Evolutionary conservation across 768 basidiomycete species (phyloP).

Genomic region (Amanita inopinata): DNA sequence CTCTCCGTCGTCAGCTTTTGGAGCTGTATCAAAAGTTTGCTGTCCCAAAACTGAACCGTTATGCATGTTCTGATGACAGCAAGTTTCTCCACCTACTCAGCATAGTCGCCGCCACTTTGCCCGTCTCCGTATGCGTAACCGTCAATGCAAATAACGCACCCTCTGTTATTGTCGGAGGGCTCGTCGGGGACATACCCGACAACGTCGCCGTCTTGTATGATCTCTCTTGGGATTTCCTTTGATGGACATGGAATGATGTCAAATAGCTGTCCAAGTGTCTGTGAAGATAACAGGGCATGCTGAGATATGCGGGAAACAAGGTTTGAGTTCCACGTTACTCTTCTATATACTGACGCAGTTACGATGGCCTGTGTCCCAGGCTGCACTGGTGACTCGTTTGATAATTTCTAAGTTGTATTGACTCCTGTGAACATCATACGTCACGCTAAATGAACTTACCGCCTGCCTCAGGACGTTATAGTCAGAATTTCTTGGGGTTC

Average conservation of each 20-base stretch:
- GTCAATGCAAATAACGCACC: conserved; percentile 54
- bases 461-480: conserved; percentile 42
- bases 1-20: conserved; percentile 23
- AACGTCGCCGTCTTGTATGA: conserved; percentile 19
- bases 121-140: conserved; percentile 50
- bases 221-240: conserved; percentile 39
- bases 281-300: conserved; percentile 60
- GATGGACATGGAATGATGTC: conserved; percentile 52
- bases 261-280: conserved; percentile 58
- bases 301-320: conserved; percentile 55
- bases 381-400: conserved; percentile 16
- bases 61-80: too few species aligned
- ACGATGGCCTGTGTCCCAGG: conserved; percentile 35
- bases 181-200: conserved; percentile 20
- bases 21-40: conserved; percentile 36
- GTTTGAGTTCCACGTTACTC: conserved; percentile 50
- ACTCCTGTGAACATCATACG: background rate
- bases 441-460: conserved; percentile 20
- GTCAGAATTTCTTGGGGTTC: conserved; percentile 56
- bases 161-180: conserved; percentile 15
- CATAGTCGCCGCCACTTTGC: conserved; percentile 39
- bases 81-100: conserved; percentile 26
- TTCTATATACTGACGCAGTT: conserved; percentile 51
- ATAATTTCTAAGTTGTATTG: conserved; percentile 16
- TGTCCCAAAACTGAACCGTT: conserved; percentile 17